Evolutionary conservation across 306 rosid species (phyloP), one percentile per base, ranked within the genome.

Genomic region (Vicia sativa): DNA sequence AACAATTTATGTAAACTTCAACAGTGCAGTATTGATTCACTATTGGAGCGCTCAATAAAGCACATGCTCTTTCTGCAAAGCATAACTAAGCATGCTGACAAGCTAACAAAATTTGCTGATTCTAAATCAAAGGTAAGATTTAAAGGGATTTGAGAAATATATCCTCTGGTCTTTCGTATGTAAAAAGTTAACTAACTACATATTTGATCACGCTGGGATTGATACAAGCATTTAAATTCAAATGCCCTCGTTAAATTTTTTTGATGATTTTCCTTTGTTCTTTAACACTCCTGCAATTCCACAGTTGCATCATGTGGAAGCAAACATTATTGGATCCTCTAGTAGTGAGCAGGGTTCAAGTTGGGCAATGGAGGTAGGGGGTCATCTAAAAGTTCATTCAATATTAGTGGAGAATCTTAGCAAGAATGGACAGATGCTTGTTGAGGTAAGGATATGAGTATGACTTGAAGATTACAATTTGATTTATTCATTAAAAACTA

Each of bases 361-460:
- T 84, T 90, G 95, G 96, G 96, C 95, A 53, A 85, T 93, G 89
- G 98, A 93, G 72, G 98, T 93, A 58, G 98, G 96, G 45, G 98
- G 97, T 75, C 91, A 83, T 77, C 78, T 93, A 55, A 93, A 93
- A 83, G 90, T 90, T 78, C 88, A 90, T 79, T 93, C 97, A 19
- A 86, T 93, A 78, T 73, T 93, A 29, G 99, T 90, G 63, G 95
- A 90, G 81, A 93, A 88, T 82, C 87, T 90, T 50, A 79, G 84
- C 90, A 90, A 88, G 82, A 83, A 78, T 43, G 97, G 97, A 41
- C 99, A 95, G 74, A 88, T 95, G 92, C 90, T 90, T 78, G 87
- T 95, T 54, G 97, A 95, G 99, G 99, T 95, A 82, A 48, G 65
- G 23, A 21, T 14, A 41, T 4, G 19, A 26, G 65, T 21, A 44